These are phyloP conservation scores for Eucalyptus pumila DNA, from an alignment of 345 rosid genomes.

Conservation along the genomic window DNA sequence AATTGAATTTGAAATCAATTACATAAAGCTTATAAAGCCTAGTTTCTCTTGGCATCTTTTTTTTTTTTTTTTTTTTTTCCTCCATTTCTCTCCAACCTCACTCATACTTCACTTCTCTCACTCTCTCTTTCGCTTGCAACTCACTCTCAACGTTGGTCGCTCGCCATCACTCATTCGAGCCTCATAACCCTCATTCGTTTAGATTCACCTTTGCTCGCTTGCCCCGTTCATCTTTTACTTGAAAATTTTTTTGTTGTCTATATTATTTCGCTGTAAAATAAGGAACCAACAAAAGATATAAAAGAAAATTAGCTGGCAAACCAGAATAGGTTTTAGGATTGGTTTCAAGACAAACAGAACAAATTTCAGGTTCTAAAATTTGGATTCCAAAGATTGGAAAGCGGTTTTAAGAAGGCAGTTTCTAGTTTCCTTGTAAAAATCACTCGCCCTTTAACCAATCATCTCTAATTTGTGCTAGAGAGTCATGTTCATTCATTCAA, in stretches of 20 bases:
- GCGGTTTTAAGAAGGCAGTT: background rate
- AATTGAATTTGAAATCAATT: background rate
- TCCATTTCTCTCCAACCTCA: no score
- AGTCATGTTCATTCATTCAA: background rate
- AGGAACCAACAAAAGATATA: background rate
- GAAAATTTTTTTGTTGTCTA: background rate
- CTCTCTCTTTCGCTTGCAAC: background rate
- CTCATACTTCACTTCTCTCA: no score
- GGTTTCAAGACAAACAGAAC: no score
- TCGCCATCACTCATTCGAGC: no score
- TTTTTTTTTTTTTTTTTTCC: no score
- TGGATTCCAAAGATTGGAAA: no score
- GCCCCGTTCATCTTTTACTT: background rate
- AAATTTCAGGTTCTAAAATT: background rate
- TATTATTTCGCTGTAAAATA: background rate
- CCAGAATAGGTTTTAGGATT: background rate
- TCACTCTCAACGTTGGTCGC: no score
- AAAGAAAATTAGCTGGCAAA: background rate
- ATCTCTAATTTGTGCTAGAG: no score
- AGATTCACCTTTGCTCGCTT: no score
- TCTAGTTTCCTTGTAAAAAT: background rate
- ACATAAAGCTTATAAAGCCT: background rate
- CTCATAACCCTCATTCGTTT: background rate
- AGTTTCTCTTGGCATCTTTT: background rate
- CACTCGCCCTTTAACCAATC: accelerated